phyloP scores from a whole-genome alignment of 2,329 filamentous ascomycete genomes.

The Alternaria metachromatica region DNA sequence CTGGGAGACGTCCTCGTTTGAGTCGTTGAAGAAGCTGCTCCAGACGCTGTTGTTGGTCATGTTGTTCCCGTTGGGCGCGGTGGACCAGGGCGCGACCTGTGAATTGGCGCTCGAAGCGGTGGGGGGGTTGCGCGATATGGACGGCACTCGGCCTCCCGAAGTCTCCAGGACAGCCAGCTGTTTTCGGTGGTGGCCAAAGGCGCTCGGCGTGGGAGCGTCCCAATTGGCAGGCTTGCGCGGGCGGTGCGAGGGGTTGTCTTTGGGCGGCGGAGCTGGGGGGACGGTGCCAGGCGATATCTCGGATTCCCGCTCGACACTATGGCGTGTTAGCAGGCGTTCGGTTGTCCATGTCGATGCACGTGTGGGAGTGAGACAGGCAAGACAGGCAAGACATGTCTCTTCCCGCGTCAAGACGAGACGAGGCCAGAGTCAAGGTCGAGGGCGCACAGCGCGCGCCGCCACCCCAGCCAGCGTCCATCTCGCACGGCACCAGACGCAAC shows the following conservation, averaged over 20 bases:
- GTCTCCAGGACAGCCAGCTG: slow-evolving; percentile 73
- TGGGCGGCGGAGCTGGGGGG: slow-evolving; percentile 45
- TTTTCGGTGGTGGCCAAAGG: slow-evolving; percentile 73
- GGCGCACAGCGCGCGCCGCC: slow-evolving; percentile 27
- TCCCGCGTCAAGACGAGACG: slow-evolving; percentile 14
- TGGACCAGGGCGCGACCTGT: slow-evolving; percentile 61
- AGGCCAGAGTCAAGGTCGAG: slow-evolving; percentile 17
- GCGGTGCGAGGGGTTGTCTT: slow-evolving; percentile 40
- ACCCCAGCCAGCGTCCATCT: slow-evolving; percentile 1
- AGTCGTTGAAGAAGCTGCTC: slow-evolving; percentile 75
- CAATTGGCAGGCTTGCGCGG: slow-evolving; percentile 56
- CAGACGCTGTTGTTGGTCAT: slow-evolving; percentile 55
- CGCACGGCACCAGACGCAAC: slow-evolving; percentile 15
- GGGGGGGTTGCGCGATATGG: slow-evolving; percentile 64
- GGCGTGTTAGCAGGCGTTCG: slow-evolving; percentile 33
- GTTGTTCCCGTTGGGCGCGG: slow-evolving; percentile 42
- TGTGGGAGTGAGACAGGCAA: slow-evolving; percentile 32
- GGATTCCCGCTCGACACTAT: slow-evolving; percentile 54
- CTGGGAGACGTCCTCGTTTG: slow-evolving; percentile 72
- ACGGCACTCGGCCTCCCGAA: slow-evolving; percentile 63
- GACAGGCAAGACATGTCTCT: slow-evolving; percentile 23
- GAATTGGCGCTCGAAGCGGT: slow-evolving; percentile 61
- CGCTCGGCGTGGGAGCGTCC: slow-evolving; percentile 63
- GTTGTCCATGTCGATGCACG: slow-evolving; percentile 12
- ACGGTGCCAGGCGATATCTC: slow-evolving; percentile 51